phyloP scores from a whole-genome alignment of 768 basidiomycete species.

The Russula olivacea region DNA sequence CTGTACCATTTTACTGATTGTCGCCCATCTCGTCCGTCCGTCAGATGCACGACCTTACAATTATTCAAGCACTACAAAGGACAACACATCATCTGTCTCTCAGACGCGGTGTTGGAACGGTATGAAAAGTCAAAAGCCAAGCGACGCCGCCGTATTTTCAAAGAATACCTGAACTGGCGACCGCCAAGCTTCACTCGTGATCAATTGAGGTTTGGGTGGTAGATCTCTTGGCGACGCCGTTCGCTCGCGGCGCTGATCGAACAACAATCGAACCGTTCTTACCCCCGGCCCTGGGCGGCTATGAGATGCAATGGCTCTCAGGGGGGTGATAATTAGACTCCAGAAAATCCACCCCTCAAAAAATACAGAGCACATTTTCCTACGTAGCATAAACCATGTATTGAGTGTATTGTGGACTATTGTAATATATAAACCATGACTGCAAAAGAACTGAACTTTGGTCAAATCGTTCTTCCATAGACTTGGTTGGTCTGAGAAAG shows the following conservation, averaged over 20 bases:
- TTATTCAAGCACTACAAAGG: constrained; percentile 96
- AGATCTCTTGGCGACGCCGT: constrained; percentile 18
- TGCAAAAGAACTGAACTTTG: background rate
- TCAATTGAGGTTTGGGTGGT: constrained; percentile 70
- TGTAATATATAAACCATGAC: background rate
- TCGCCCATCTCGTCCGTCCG: background rate
- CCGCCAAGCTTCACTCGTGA: constrained; percentile 90
- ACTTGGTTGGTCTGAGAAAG: too few species aligned
- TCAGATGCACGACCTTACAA: constrained; percentile 87
- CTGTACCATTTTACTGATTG: background rate
- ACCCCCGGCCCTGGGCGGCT: background rate
- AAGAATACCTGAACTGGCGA: constrained; percentile 85
- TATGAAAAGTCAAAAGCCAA: constrained; percentile 82
- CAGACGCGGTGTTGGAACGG: constrained; percentile 85
- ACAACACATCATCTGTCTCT: constrained; percentile 87
- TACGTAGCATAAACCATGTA: background rate
- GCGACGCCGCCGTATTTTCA: constrained; percentile 67
- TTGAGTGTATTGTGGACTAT: background rate
- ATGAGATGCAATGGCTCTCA: background rate
- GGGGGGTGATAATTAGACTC: background rate
- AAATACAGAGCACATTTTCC: background rate
- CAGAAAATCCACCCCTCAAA: background rate
- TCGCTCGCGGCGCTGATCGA: constrained; percentile 23
- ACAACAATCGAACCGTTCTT: background rate
- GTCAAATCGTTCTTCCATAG: background rate